Percentiles rank a stretch among this genome's conserved stretches.
These are phyloP conservation scores for Fennellomyces sp. DNA, from an alignment of 371 early-diverging fungal species.

Conservation along the genomic window DNA sequence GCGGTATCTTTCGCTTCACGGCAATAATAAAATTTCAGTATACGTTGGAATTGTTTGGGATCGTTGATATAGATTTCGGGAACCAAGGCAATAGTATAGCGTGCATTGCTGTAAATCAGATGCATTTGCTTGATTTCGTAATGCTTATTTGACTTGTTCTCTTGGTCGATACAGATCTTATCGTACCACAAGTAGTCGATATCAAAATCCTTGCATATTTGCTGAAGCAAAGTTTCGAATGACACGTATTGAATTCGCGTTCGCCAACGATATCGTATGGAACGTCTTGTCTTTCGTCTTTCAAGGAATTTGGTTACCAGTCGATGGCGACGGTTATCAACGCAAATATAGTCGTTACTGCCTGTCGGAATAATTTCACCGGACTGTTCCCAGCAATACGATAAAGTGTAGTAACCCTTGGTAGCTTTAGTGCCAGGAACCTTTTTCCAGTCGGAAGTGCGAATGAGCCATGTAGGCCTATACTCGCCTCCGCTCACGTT, in stretches of 20 bases:
- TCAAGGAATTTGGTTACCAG: background rate
- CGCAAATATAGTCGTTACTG: background rate
- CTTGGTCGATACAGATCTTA: background rate
- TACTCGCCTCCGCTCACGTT: conserved; percentile 1
- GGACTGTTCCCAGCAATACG: background rate
- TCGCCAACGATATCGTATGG: too few species aligned
- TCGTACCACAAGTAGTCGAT: background rate
- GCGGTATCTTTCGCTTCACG: background rate
- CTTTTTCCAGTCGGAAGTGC: background rate
- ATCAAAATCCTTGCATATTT: background rate
- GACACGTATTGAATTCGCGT: too few species aligned
- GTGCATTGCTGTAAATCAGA: background rate
- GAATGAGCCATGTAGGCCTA: background rate
- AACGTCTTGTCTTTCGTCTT: too few species aligned
- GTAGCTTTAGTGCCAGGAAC: background rate
- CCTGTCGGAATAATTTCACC: background rate
- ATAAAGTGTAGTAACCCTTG: background rate
- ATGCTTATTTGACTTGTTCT: background rate
- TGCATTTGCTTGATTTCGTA: background rate
- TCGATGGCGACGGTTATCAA: background rate
- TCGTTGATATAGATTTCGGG: background rate
- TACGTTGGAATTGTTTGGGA: background rate
- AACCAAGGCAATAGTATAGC: background rate
- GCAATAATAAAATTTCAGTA: too few species aligned
- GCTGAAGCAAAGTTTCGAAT: background rate